A percentile compares a stretch with the other conserved stretches of the same genome.
Conservation (phyloP, 768 basidiomycete species). For the Clavulina sp. region DNA sequence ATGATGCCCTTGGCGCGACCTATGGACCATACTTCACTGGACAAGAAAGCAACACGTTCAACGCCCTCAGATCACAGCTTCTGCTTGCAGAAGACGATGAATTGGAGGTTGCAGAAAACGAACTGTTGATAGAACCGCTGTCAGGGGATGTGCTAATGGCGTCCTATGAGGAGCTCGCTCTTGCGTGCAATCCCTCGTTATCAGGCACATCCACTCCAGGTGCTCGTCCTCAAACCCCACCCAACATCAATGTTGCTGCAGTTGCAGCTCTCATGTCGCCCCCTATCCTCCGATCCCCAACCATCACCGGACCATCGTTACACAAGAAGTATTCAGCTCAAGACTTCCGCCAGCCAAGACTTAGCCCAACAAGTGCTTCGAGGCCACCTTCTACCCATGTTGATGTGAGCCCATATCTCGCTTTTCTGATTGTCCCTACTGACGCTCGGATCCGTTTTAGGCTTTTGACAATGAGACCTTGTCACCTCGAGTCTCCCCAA, state of each 20-base stretch:
- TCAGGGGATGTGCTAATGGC: too few relatives aligned
- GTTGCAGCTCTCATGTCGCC: constrained; percentile 15
- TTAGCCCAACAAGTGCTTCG: constrained; percentile 64
- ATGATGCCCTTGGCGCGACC: too few relatives aligned
- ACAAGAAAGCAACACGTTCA: too few relatives aligned
- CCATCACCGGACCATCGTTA: constrained; percentile 11
- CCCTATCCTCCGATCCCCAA: constrained; percentile 50
- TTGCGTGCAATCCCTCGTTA: background rate
- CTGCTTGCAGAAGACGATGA: too few relatives aligned
- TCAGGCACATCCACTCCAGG: background rate
- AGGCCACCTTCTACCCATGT: constrained; percentile 75
- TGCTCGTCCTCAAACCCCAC: background rate
- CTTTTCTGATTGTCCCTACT: background rate
- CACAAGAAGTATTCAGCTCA: constrained; percentile 62
- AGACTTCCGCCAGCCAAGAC: constrained; percentile 63
- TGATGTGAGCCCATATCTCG: constrained; percentile 28
- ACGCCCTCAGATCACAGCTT: too few relatives aligned
- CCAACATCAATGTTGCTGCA: background rate
- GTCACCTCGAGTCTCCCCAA: background rate
- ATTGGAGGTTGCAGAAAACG: too few relatives aligned
- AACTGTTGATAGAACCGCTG: too few relatives aligned
- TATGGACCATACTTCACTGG: too few relatives aligned
- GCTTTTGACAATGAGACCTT: background rate
- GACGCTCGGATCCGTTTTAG: background rate
- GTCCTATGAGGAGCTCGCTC: background rate